phyloP scores from a whole-genome alignment of 2,329 filamentous ascomycete genomes.

The Fusarium subglutinans region DNA sequence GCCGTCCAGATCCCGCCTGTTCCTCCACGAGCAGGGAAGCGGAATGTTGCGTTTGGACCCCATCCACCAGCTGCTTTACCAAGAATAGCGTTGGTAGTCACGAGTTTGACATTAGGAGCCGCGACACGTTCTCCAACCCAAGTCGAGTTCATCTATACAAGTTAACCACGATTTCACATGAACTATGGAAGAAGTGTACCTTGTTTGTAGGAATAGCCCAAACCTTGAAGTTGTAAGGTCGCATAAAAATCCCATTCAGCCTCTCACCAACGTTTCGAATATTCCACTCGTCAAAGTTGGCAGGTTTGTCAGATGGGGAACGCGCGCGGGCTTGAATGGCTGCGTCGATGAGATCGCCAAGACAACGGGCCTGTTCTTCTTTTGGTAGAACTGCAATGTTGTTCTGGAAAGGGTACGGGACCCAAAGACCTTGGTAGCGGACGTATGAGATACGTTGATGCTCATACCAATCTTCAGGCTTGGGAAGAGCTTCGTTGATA shows the following conservation, averaged over 20 bases:
- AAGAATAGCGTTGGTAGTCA: slow-evolving; percentile 93
- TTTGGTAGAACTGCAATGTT: slow-evolving; percentile 98
- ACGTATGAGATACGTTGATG: slow-evolving; percentile 99
- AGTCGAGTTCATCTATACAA: slow-evolving; percentile 91
- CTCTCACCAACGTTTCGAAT: slow-evolving; percentile 88
- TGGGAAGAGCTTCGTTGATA: slow-evolving; percentile 94
- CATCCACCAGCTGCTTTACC: slow-evolving; percentile 96
- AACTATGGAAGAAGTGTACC: slow-evolving; percentile 58
- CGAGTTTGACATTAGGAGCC: slow-evolving; percentile 91
- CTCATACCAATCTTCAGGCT: slow-evolving; percentile 93
- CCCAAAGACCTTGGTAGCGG: slow-evolving; percentile 94
- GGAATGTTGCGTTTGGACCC: slow-evolving; percentile 98
- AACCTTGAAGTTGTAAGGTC: slow-evolving; percentile 99
- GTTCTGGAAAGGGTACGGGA: slow-evolving; percentile 99
- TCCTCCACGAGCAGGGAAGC: slow-evolving; percentile 93
- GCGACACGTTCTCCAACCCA: slow-evolving; percentile 99
- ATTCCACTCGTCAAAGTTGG: slow-evolving; percentile 99
- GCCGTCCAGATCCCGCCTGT: slow-evolving; percentile 99
- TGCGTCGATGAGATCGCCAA: slow-evolving; percentile 95
- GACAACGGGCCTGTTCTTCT: slow-evolving; percentile 93
- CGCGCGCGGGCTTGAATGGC: slow-evolving; percentile 82
- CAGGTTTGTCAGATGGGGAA: slow-evolving; percentile 82
- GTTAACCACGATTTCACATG: background rate
- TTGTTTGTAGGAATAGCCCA: slow-evolving; percentile 98
- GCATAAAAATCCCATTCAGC: slow-evolving; percentile 95